Base-by-base conservation (phyloP, 768 basidiomycete species). In the Lactifluus volemus region DNA sequence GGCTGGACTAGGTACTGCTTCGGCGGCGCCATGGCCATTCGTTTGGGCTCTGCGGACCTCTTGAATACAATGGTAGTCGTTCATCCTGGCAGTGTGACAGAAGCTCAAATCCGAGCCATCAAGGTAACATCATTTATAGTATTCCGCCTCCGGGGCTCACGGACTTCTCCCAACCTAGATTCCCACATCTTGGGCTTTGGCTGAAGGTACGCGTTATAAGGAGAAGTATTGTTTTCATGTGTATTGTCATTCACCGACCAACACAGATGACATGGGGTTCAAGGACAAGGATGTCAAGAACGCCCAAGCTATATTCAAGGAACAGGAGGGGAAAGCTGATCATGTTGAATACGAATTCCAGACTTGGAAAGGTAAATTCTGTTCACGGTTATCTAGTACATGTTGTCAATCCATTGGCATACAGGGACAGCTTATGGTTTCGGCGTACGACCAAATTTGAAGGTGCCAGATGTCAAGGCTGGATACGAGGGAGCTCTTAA, bases 361-460 rank as follows among this genome's bases (percentile, higher is more conserved):
- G 30, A 69, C 70, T 53, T 78, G 77, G 65, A 70, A 70, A 58
- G 75, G 74, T 73, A 21, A 34, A 19, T 9, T 12, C n/a, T 55
- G 25, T 34, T 1, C 17, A 14, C 9, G n/a, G 45, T 25, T 2
- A 47, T 9, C 10, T 25, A 12, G 50, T 21, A 47, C 36, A 36
- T 49, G 14, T 45, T 59, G 55, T 21, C 58, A 58, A 48, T 67
- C 17, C 58, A 44, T 12, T 21, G 4, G n/a, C 42, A n/a, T 52
- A 7, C 49, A 80, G 79, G 76, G 63, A 81, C 76, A 15, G 67
- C 64, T 7, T 81, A 80, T 56, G 78, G 81, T 29, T 82, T 82
- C 29, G 79, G 79, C 3, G 70, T 72, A 32, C 73, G 80, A 14
- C 80, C 79, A 3, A 76, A 79, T 59, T 69, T 80, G 39, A 66